phyloP scores from a whole-genome alignment of 805 yeast genomes.

The Yarrowia bubula region DNA sequence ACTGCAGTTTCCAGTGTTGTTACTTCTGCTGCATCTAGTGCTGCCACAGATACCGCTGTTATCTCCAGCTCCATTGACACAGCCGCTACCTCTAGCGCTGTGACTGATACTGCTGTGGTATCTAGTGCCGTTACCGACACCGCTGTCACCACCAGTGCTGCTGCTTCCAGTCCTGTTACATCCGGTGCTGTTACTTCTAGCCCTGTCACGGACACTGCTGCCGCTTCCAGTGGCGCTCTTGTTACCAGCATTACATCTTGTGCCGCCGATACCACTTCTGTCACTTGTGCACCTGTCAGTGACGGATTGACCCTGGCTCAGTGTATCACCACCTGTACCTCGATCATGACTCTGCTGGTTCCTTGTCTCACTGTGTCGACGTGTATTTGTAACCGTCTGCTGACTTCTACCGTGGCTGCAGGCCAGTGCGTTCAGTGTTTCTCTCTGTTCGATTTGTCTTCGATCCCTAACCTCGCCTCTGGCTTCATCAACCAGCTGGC shows the following conservation, averaged over 20 bases:
- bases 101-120: neutral
- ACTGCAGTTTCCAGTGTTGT: neutral
- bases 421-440: neutral
- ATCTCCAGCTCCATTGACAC: too few species aligned
- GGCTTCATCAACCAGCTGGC: neutral
- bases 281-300: too few species aligned
- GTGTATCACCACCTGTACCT: neutral
- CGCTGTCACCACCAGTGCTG: neutral
- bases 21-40: too few species aligned
- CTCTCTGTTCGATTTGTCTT: neutral
- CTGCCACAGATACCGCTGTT: too few species aligned
- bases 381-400: neutral
- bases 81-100: too few species aligned
- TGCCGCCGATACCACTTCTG: neutral
- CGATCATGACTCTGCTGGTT: neutral
- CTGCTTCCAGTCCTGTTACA: neutral
- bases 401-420: neutral
- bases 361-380: neutral
- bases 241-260: neutral
- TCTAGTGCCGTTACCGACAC: neutral
- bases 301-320: neutral
- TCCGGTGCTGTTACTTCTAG: neutral
- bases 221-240: too few species aligned
- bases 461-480: neutral
- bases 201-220: too few species aligned